Base-by-base conservation (phyloP, 2,329 filamentous ascomycete species). In the Diaporthe sp. region DNA sequence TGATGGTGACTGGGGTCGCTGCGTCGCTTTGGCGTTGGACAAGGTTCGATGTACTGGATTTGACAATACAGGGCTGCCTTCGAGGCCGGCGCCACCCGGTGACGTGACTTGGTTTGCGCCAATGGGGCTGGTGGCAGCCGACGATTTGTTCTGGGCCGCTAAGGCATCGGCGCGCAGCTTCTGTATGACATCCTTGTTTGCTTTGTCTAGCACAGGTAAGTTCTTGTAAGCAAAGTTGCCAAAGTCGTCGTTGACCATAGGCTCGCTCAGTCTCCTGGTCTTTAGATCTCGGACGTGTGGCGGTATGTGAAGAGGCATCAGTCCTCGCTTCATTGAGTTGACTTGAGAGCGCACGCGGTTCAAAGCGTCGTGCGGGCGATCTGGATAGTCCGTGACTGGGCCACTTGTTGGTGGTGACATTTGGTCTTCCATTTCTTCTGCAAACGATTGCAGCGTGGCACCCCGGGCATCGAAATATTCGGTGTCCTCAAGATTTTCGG, bases 201-300 rank as follows among this genome's bases (percentile, higher is more conserved):
- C 97, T 83, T 98, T 98, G 80, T 98, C 97, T 25, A 99, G 88
- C 27, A 98, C 96, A 0, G 96, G 96, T 65, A 99, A 86, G 79
- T 99, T 99, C 85, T 99, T 99, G 88, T 98, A 99, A 51, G 95
- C 92, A 83, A 99, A 99, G 76, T 92, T 95, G 42, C 97, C 97
- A 86, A 99, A 99, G 81, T 99, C 97, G 82, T 99, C 97, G 0
- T 93, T 89, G 42, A 92, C 90, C 22, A 96, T 92, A 1, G 97
- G 97, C 83, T 99, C 97, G 82, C 96, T 98, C 51, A 98, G 88
- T 78, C 97, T 90, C 77, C 97, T 91, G 78, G 91, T 96, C 80
- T 97, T 94, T 70, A 94, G 90, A 83, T 99, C 97, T 58, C 97
- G 93, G 39, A 99, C 96, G 81, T 99, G 97, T 8, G 96, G 96